A percentile compares a stretch with the other conserved stretches of the same genome.
Conservation (phyloP, 1,284 basidiomycete genomes). For the Puccinia horiana region DNA sequence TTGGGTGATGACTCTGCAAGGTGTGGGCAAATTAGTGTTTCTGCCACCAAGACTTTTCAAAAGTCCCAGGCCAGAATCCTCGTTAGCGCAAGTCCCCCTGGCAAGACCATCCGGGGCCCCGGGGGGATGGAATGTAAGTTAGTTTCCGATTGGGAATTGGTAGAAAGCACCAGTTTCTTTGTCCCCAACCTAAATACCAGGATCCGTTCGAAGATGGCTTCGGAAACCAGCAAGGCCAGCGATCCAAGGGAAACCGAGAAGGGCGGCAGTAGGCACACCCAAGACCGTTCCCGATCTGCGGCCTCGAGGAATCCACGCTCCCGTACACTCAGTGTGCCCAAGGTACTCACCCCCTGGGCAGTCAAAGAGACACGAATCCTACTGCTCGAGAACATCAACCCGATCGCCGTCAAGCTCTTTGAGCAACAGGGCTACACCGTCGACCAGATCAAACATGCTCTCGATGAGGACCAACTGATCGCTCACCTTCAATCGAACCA, state of each 20-base stretch:
- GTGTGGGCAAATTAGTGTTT: too few relatives aligned
- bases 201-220: not conserved
- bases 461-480: conserved; percentile 38
- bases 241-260: not conserved
- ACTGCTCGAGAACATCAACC: conserved; percentile 38
- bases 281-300: not conserved
- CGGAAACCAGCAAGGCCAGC: not conserved
- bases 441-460: conserved; percentile 25
- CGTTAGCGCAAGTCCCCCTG: too few relatives aligned
- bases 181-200: not conserved
- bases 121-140: too few relatives aligned
- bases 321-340: conserved; percentile 23
- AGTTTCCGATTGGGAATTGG: too few relatives aligned
- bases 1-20: too few relatives aligned
- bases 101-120: too few relatives aligned
- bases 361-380: conserved; percentile 51
- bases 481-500: conserved; percentile 51
- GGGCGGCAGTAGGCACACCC: not conserved
- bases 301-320: not conserved
- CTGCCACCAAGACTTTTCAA: too few relatives aligned
- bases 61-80: too few relatives aligned
- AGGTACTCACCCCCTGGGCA: conserved; percentile 39
- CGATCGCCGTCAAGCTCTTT: conserved; percentile 32
- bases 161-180: not conserved
- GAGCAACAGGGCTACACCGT: conserved; percentile 27